Base-by-base conservation (phyloP, 2,329 filamentous ascomycete genomes). In the Xylariaceae sp. region DNA sequence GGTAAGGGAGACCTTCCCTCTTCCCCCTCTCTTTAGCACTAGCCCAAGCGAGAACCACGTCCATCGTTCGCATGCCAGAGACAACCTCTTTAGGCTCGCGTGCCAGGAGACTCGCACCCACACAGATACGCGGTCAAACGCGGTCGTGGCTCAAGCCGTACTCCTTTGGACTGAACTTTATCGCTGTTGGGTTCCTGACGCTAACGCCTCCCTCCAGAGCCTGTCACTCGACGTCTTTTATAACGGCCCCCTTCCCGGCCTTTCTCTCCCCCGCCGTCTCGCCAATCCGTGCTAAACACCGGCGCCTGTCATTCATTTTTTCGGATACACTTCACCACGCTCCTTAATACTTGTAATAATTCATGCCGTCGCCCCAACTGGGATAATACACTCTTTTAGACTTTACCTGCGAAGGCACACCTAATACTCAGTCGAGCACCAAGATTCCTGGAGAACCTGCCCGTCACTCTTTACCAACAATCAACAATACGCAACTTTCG, bases 291-390 rank as follows among this genome's bases (percentile, higher is more conserved):
- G 58, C 61, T 62, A 62, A 58, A 58, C 56, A 47, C 62, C 63
- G 64, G 68, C 68, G 67, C 60, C 54, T 21, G 67, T 71, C 72
- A 71, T 66, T 77, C 70, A 60, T 76, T 76, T 65, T 48, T 53
- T 43, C 42, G 53, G 49, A 56, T 58, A 55, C 49, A 61, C 51
- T 66, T 68, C 64, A 65, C 45, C 61, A 73, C 71, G 57, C 64
- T 75, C 71, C 49, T 75, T 75, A 75, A 75, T 75, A 68, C 51
- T 54, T n/a, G 55, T 75, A 74, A 73, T 67, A 62, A 47, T 68
- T 62, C 31, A 54, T 61, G 55, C 65, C 57, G 63, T 61, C 55
- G 55, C 56, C 59, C 54, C 59, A 58, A 55, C 58, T 61, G 57
- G 53, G 58, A 53, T 61, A 51, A 58, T 62, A 56, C 53, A 54